Evolutionary conservation across 441 rosid species (phyloP).

Genomic region (Populus hybrid): DNA sequence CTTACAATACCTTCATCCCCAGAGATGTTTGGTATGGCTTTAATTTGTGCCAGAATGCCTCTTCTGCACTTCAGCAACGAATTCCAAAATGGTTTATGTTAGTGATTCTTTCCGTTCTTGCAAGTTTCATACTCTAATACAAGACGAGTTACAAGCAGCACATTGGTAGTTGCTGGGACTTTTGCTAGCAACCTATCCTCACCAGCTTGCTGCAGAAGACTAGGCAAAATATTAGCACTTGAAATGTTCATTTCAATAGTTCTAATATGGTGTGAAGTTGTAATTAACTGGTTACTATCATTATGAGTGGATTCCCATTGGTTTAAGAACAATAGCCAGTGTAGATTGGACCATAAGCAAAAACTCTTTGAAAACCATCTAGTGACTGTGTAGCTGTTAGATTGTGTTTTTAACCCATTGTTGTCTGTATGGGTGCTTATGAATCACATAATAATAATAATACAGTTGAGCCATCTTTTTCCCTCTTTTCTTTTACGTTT

Average conservation of each 20-base stretch:
- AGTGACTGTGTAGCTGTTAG: no score
- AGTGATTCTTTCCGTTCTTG: slow-evolving; percentile 27
- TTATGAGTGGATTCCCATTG: background rate
- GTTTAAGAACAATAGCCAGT: no score
- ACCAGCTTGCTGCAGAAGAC: background rate
- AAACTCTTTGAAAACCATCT: no score
- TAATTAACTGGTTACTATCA: background rate
- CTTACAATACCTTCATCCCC: slow-evolving; percentile 46
- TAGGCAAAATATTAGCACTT: background rate
- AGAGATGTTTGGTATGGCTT: slow-evolving; percentile 58
- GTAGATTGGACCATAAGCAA: no score
- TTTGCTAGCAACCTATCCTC: background rate
- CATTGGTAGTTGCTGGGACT: background rate
- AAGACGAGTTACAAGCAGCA: background rate
- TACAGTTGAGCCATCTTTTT: no score
- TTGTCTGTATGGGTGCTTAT: no score
- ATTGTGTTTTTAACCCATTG: no score
- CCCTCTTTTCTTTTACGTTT: no score
- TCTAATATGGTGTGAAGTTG: background rate
- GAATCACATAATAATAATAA: no score
- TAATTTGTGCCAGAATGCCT: slow-evolving; percentile 45
- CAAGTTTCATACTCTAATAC: slow-evolving; percentile 17
- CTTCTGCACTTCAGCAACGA: slow-evolving; percentile 23
- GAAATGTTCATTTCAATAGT: background rate
- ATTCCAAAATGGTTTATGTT: slow-evolving; percentile 18